Evolutionary conservation across 768 basidiomycete genomes (phyloP), one percentile per base, ranked within the genome.

Genomic region (Amylocystis lapponica): DNA sequence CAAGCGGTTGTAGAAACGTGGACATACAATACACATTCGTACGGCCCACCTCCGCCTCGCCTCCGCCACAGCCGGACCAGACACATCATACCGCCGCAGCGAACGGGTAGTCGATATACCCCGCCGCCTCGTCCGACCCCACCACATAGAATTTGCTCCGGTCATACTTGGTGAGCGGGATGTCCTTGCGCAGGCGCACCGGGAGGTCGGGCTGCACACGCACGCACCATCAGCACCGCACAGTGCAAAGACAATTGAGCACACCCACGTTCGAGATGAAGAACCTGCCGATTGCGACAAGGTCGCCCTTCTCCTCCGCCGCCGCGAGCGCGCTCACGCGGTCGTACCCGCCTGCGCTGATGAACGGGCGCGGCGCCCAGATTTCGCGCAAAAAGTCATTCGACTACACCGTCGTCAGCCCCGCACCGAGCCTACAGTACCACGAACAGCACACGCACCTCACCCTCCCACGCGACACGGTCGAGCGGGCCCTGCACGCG

Each of bases 121-220:
- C 55, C 13, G 32, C 40, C 2, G 40, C 13, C 2, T 36, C 47
- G 10, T 11, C 35, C 23, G 21, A n/a, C 52, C 71, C 66, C 19
- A 64, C 52, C 11, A 63, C 66, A 25, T 38, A 38, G 46, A 67
- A 47, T 11, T 9, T 26, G 20, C n/a, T 27, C 8, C 19, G 25
- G 20, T 47, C 23, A n/a, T 27, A 35, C 13, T 25, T 14, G n/a
- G 19, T 31, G 1, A 47, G 34, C 12, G 46, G 39, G 6, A 47
- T 19, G 19, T 41, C 25, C 16, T 30, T 36, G 8, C 6, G 26
- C 27, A 41, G 25, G 20, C 48, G 42, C 16, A 41, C 20, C 9
- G 46, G 46, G 5, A 47, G 27, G 23, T 47, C 46, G 35, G 68
- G 11, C 69, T 69, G 36, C 31, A 36, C n/a, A n/a, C n/a, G n/a